Percentiles rank a stretch among this genome's conserved stretches.
Evolutionary conservation across 192 early-diverging fungal genomes (phyloP).

Genomic region (Fimicolochytrium jonesii): DNA sequence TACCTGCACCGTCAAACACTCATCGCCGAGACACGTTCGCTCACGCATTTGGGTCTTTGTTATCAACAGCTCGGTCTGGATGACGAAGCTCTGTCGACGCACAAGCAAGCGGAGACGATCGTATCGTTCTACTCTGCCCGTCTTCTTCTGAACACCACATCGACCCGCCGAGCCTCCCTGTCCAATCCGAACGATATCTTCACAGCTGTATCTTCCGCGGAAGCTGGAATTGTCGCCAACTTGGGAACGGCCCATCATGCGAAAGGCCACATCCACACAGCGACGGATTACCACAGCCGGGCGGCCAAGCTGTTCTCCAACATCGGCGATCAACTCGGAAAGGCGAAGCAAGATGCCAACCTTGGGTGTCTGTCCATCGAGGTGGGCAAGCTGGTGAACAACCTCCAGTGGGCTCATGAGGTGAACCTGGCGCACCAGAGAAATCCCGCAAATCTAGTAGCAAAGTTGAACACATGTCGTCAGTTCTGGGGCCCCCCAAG

Average conservation of each 20-base stretch:
- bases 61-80: conserved; percentile 41
- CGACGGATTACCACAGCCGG: conserved; percentile 28
- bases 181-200: conserved; percentile 16
- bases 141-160: conserved; percentile 1
- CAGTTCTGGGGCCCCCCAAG: conserved; percentile 26
- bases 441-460: no score
- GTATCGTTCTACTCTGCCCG: conserved; percentile 19
- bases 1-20: conserved; percentile 47
- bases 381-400: conserved; percentile 25
- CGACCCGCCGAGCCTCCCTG: conserved; percentile 17
- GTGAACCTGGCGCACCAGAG: no score
- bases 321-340: conserved; percentile 8
- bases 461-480: conserved; percentile 11
- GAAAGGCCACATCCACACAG: conserved; percentile 30
- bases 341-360: conserved; percentile 18
- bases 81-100: conserved; percentile 33
- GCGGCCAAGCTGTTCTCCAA: conserved; percentile 28
- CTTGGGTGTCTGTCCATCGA: conserved; percentile 30
- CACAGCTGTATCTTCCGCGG: conserved; percentile 17
- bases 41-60: conserved; percentile 48
- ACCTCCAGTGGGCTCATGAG: conserved; percentile 40
- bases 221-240: conserved; percentile 35
- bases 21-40: conserved; percentile 41
- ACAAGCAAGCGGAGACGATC: conserved; percentile 23
- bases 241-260: conserved; percentile 34